Percentiles rank a stretch among this genome's conserved stretches.
These are phyloP conservation scores for Monosporozyma aerobia DNA, from an alignment of 805 yeast genomes.

Conservation along the genomic window DNA sequence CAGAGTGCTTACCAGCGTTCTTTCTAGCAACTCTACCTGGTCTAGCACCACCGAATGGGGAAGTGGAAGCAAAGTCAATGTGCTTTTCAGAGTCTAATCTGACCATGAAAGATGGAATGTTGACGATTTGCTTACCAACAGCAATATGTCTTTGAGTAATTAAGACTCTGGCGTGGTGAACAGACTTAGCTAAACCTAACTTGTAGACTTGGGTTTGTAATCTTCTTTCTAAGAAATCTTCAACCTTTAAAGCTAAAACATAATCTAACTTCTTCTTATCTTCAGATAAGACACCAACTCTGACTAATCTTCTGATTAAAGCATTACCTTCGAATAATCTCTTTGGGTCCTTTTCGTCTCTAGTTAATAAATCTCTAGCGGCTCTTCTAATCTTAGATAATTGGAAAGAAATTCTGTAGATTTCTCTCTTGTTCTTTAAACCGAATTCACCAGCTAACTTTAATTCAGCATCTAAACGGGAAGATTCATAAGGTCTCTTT, in stretches of 20 bases:
- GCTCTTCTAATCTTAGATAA: conserved; percentile 99
- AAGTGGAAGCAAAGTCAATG: conserved; percentile 97
- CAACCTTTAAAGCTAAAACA: conserved; percentile 94
- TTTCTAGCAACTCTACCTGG: conserved; percentile 99
- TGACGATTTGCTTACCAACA: conserved; percentile 99
- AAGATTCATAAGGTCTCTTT: conserved; percentile 98
- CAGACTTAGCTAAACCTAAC: conserved; percentile 97
- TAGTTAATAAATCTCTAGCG: conserved; percentile 99
- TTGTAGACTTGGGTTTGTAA: conserved; percentile 99
- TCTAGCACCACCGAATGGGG: conserved; percentile 99
- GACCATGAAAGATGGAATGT: conserved; percentile 98
- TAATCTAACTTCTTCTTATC: conserved; percentile 99
- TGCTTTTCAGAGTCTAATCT: conserved; percentile 99
- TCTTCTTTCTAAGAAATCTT: conserved; percentile 99
- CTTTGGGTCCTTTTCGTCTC: conserved; percentile 99
- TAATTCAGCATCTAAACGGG: conserved; percentile 98
- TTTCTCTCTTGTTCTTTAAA: conserved; percentile 99
- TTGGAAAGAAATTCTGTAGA: conserved; percentile 99
- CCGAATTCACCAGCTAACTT: conserved; percentile 99
- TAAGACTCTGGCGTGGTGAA: conserved; percentile 99
- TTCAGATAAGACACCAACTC: conserved; percentile 97
- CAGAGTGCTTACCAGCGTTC: conserved; percentile 55
- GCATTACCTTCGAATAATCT: conserved; percentile 99
- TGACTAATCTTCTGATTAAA: conserved; percentile 97
- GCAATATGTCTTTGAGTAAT: conserved; percentile 99